These are phyloP conservation scores for Gossypium davidsonii DNA, from an alignment of 441 rosid genomes.

Conservation along the genomic window DNA sequence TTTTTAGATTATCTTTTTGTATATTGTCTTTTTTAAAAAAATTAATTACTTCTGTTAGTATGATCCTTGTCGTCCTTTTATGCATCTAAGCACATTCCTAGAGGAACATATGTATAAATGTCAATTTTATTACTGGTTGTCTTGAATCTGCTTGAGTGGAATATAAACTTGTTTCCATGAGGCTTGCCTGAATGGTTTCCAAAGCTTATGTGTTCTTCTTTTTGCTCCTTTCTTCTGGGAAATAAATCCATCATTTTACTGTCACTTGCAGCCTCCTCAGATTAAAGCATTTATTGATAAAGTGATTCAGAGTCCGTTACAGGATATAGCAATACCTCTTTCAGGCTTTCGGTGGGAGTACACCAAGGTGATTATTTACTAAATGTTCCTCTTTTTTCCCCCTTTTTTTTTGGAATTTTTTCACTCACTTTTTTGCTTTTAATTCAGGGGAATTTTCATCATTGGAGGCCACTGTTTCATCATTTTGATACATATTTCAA, in stretches of 20 bases:
- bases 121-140: neutral
- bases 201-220: neutral
- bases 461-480: slow-evolving; percentile 93
- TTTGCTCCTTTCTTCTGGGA: neutral
- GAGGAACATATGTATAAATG: neutral
- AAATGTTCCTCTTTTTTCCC: slow-evolving; percentile 6
- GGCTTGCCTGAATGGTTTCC: neutral
- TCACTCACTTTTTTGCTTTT: slow-evolving; percentile 27
- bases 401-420: slow-evolving; percentile 2
- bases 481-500: slow-evolving; percentile 93
- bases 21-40: neutral
- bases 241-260: slow-evolving; percentile 14
- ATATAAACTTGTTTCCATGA: neutral
- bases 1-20: neutral
- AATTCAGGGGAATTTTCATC: slow-evolving; percentile 90
- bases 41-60: neutral
- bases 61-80: neutral
- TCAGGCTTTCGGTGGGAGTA: slow-evolving; percentile 95
- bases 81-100: neutral
- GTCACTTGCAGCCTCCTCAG: slow-evolving; percentile 69
- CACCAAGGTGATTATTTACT: slow-evolving; percentile 50
- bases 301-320: slow-evolving; percentile 93
- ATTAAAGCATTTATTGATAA: slow-evolving; percentile 85
- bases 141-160: neutral
- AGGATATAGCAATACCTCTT: slow-evolving; percentile 94